phyloP scores from a whole-genome alignment of 1,139 yeast species.

The Debaryomyces psychrophilus region DNA sequence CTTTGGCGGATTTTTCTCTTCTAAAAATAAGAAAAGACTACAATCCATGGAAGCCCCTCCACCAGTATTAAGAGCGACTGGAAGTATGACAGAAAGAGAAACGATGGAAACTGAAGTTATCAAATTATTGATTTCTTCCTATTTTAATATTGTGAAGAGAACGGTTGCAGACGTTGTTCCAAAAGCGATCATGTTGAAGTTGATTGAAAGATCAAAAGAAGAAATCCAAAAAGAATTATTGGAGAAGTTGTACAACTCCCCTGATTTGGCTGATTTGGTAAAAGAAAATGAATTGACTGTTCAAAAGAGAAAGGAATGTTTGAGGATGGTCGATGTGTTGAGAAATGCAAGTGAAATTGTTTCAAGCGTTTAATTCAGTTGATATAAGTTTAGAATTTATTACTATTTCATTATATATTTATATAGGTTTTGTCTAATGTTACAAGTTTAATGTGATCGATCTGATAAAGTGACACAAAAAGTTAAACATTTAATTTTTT shows the following conservation, averaged over 20 bases:
- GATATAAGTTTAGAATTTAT: constrained; percentile 1
- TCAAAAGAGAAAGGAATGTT: constrained; percentile 92
- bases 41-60: constrained; percentile 99
- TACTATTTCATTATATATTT: constrained; percentile 1
- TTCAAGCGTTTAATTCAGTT: constrained; percentile 61
- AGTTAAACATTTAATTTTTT: neutral
- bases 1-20: constrained; percentile 92
- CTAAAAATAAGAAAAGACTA: constrained; percentile 90
- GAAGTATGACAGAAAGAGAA: constrained; percentile 93
- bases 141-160: constrained; percentile 89
- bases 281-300: constrained; percentile 92
- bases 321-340: constrained; percentile 91
- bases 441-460: neutral
- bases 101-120: constrained; percentile 96
- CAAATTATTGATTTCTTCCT: constrained; percentile 85
- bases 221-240: constrained; percentile 89
- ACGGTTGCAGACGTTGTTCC: constrained; percentile 94
- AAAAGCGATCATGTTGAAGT: constrained; percentile 90
- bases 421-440: constrained; percentile 5
- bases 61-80: constrained; percentile 90
- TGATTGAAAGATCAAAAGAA: constrained; percentile 80
- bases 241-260: constrained; percentile 81
- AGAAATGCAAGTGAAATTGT: constrained; percentile 90
- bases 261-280: constrained; percentile 74
- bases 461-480: constrained; percentile 2